Evolutionary conservation across 306 rosid species (phyloP).

Genomic region (Lathyrus sativus): DNA sequence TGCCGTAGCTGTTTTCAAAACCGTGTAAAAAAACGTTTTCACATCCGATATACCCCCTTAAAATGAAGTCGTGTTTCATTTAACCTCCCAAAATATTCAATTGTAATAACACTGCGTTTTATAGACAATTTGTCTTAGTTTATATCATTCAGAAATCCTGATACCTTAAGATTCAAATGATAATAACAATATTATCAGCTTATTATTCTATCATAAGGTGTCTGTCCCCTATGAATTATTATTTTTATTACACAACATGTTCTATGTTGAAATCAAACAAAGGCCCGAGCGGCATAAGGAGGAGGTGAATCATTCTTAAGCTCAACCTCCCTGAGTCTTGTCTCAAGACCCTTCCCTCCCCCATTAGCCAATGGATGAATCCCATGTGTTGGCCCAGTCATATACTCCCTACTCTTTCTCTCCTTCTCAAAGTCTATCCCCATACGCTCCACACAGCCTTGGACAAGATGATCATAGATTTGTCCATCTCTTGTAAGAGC

Average conservation of each 20-base stretch:
- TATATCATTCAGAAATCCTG: neutral
- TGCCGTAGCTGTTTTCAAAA: no score
- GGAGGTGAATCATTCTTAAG: constrained; percentile 12
- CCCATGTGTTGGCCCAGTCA: constrained; percentile 64
- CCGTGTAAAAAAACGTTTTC: no score
- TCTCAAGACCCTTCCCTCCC: constrained; percentile 62
- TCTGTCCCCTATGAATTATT: neutral
- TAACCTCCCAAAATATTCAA: neutral
- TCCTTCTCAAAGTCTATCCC: constrained; percentile 48
- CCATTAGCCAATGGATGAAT: constrained; percentile 79
- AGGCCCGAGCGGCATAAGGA: constrained; percentile 40
- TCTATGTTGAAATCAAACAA: constrained; percentile 40
- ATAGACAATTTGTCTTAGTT: constrained; percentile 13
- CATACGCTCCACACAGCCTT: constrained; percentile 47
- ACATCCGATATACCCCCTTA: neutral
- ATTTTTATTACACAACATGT: neutral
- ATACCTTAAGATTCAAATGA: neutral
- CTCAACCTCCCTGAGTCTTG: constrained; percentile 60
- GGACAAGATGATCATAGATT: constrained; percentile 43
- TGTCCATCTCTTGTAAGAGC: constrained; percentile 77
- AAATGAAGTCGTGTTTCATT: neutral
- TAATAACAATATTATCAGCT: neutral
- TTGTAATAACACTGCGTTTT: neutral
- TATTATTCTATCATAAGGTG: neutral
- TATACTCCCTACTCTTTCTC: constrained; percentile 60